Evolutionary conservation across 1,139 yeast genomes (phyloP).

Genomic region (Pichia sp.): DNA sequence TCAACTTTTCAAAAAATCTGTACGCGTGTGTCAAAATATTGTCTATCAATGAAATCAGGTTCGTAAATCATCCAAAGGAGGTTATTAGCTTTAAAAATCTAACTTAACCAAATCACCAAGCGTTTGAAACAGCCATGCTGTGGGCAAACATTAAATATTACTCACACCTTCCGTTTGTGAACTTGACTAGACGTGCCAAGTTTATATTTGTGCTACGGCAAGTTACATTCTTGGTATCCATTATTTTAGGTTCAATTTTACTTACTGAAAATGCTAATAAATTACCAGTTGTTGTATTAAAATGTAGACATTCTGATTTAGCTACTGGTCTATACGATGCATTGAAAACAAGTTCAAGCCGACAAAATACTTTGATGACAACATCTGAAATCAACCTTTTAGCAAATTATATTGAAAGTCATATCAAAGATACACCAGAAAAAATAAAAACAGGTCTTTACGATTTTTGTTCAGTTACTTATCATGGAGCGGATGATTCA

Average conservation of each 20-base stretch:
- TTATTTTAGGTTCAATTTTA: conserved; percentile 6
- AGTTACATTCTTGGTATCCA: conserved; percentile 1
- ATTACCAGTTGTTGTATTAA: conserved; percentile 37
- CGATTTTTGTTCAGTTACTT: conserved; percentile 45
- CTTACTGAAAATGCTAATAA: conserved; percentile 14
- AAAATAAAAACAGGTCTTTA: conserved; percentile 39
- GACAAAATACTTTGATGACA: conserved; percentile 32
- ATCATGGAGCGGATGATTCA: conserved; percentile 17
- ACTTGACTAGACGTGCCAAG: conserved; percentile 12
- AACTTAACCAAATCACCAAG: no score
- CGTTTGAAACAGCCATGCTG: not conserved
- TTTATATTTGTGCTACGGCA: conserved; percentile 10
- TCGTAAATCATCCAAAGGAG: no score
- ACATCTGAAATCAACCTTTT: conserved; percentile 46
- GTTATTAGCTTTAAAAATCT: no score
- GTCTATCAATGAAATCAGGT: no score
- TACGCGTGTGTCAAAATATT: no score
- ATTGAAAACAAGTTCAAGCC: conserved; percentile 35
- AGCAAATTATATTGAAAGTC: conserved; percentile 41
- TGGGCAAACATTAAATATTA: conserved; percentile 10
- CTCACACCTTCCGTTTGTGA: conserved; percentile 11
- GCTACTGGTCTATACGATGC: conserved; percentile 47
- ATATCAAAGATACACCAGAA: conserved; percentile 49
- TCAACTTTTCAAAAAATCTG: no score
- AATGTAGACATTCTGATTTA: conserved; percentile 47